Conservation (phyloP, 345 rosid species). For the Clausena lansium region DNA sequence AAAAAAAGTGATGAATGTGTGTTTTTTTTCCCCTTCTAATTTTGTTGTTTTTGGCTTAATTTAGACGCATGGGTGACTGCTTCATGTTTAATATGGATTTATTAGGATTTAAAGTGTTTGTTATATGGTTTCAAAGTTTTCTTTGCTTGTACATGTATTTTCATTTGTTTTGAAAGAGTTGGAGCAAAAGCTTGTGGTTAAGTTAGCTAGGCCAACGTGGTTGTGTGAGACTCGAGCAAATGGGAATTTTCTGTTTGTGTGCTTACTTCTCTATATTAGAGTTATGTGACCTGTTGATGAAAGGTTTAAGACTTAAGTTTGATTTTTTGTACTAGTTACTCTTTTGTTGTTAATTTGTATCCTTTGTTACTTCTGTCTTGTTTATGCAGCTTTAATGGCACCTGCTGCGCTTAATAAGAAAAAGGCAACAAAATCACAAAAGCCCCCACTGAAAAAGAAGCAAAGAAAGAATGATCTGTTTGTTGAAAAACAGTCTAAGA, state of each 20-base stretch:
- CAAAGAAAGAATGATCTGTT: constrained; percentile 44
- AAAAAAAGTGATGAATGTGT: not conserved
- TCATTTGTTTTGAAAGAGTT: not conserved
- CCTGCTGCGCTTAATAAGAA: constrained; percentile 47
- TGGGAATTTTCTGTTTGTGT: not conserved
- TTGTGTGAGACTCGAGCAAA: not conserved
- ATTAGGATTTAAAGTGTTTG: not conserved
- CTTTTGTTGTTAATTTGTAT: not conserved
- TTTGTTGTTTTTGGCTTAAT: not conserved
- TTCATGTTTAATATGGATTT: not conserved
- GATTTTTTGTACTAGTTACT: not conserved
- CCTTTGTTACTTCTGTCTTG: not conserved
- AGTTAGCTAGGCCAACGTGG: not conserved
- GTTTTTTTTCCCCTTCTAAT: not conserved
- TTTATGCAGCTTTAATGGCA: constrained; percentile 34
- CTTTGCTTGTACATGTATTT: not conserved
- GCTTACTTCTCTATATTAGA: not conserved
- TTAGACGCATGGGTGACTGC: not conserved
- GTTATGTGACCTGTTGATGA: not conserved
- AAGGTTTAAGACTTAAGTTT: not conserved
- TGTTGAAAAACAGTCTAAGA: constrained; percentile 34
- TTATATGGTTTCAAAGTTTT: not conserved
- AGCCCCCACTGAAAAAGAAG: constrained; percentile 49
- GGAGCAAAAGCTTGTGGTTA: not conserved
- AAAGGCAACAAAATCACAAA: constrained; percentile 39